Evolutionary conservation across 2,329 filamentous ascomycete genomes (phyloP).

Genomic region (Pleurostoma richardsiae): DNA sequence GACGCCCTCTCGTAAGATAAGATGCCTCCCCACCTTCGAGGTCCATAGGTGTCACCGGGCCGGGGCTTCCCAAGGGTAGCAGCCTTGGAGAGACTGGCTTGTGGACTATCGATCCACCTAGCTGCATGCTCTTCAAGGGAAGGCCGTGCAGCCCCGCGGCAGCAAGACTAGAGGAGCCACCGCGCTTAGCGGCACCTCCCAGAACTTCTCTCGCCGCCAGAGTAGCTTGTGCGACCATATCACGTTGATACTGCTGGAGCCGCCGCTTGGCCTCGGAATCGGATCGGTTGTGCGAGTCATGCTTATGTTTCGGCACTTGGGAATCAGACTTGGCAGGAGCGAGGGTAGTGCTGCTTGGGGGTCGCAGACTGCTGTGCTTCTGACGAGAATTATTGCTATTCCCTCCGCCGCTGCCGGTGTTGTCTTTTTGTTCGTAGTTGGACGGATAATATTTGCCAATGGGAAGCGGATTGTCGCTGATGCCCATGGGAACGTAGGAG

Average conservation of each 20-base stretch:
- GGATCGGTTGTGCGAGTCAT: constrained; percentile 25
- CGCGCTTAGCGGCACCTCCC: constrained; percentile 8
- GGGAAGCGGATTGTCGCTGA: constrained; percentile 41
- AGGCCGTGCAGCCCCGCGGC: constrained; percentile 26
- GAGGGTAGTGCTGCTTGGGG: constrained; percentile 20
- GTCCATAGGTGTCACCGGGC: constrained; percentile 58
- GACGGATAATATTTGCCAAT: constrained; percentile 61
- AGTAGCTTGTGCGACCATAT: constrained; percentile 55
- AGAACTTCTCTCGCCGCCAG: constrained; percentile 32
- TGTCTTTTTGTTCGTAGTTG: constrained; percentile 47
- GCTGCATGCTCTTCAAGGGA: constrained; percentile 30
- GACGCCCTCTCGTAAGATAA: constrained; percentile 25
- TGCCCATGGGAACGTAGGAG: constrained; percentile 45
- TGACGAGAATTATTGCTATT: constrained; percentile 11
- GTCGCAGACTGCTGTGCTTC: constrained; percentile 7
- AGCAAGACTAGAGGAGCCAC: constrained; percentile 18
- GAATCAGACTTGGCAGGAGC: constrained; percentile 28
- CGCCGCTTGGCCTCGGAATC: constrained; percentile 44
- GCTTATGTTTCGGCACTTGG: constrained; percentile 20
- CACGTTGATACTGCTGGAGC: constrained; percentile 53
- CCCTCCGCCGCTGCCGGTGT: constrained; percentile 17
- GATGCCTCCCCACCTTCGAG: constrained; percentile 35
- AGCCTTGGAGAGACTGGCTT: constrained; percentile 47
- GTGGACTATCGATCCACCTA: constrained; percentile 29
- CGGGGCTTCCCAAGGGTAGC: constrained; percentile 50